phyloP scores from a whole-genome alignment of 805 yeast species.

The Schwanniomyces vanrijiae region DNA sequence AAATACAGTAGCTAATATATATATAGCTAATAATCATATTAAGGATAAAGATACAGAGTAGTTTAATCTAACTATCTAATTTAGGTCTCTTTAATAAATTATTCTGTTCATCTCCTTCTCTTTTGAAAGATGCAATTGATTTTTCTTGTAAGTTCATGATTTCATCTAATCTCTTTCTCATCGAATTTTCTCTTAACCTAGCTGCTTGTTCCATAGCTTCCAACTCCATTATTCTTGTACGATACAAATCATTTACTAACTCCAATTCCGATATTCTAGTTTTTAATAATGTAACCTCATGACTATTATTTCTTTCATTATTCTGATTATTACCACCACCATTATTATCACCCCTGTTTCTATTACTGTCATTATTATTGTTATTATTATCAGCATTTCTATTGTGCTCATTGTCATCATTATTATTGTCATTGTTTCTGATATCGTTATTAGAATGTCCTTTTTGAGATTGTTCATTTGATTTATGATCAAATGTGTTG shows the following conservation, averaged over 20 bases:
- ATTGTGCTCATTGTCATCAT: constrained; percentile 7
- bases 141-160: constrained; percentile 28
- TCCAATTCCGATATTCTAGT: constrained; percentile 88
- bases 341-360: constrained; percentile 5
- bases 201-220: constrained; percentile 67
- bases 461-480: constrained; percentile 1
- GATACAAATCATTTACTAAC: constrained; percentile 83
- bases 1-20: not conserved
- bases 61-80: constrained; percentile 5
- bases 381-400: constrained; percentile 3
- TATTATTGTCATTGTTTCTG: constrained; percentile 3
- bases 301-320: constrained; percentile 9
- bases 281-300: constrained; percentile 47
- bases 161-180: constrained; percentile 51
- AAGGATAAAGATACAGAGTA: too few species aligned
- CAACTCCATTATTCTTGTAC: constrained; percentile 78
- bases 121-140: constrained; percentile 18
- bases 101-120: constrained; percentile 20
- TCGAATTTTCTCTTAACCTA: constrained; percentile 47
- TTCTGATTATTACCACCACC: constrained; percentile 10
- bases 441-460: not conserved
- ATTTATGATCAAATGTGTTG: constrained; percentile 4
- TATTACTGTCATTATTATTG: constrained; percentile 9
- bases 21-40: not conserved
- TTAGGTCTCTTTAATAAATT: constrained; percentile 11